Evolutionary conservation across 495 filamentous ascomycete genomes (phyloP).

Genomic region (Penicillium manginii): DNA sequence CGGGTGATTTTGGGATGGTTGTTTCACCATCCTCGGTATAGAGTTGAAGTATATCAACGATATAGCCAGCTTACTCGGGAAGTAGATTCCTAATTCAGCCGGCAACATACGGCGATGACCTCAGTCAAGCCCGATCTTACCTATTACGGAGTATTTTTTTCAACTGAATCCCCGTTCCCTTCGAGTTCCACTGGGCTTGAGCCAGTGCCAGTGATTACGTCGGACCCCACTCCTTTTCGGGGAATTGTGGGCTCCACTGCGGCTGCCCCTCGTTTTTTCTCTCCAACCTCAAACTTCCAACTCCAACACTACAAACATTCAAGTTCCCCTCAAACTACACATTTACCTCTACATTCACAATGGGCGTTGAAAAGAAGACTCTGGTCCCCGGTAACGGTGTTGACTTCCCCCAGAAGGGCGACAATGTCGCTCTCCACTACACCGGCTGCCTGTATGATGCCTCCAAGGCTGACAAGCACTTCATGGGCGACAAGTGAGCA

Average conservation of each 20-base stretch:
- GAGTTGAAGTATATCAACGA: background rate
- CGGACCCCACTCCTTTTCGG: background rate
- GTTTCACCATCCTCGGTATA: background rate
- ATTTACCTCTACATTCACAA: conserved; percentile 33
- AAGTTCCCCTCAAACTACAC: background rate
- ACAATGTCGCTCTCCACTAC: conserved; percentile 79
- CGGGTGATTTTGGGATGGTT: background rate
- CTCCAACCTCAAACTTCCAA: conserved; percentile 7
- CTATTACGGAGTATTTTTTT: too few species aligned
- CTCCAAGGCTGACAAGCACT: conserved; percentile 44
- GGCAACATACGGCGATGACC: background rate
- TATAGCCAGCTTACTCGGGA: background rate
- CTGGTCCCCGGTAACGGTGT: conserved; percentile 55
- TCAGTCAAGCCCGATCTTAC: background rate
- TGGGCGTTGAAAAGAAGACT: conserved; percentile 58
- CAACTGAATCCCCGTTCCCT: too few species aligned
- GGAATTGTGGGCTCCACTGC: background rate
- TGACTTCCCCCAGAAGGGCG: conserved; percentile 60
- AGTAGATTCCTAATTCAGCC: background rate
- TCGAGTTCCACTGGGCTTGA: too few species aligned
- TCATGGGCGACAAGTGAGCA: conserved; percentile 55
- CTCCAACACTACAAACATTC: background rate
- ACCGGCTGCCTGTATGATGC: conserved; percentile 78
- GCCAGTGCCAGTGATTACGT: background rate
- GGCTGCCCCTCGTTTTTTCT: conserved; percentile 5